A percentile compares a stretch with the other conserved stretches of the same genome.
Conservation (phyloP, 768 basidiomycete genomes). For the Saitozyma podzolica region DNA sequence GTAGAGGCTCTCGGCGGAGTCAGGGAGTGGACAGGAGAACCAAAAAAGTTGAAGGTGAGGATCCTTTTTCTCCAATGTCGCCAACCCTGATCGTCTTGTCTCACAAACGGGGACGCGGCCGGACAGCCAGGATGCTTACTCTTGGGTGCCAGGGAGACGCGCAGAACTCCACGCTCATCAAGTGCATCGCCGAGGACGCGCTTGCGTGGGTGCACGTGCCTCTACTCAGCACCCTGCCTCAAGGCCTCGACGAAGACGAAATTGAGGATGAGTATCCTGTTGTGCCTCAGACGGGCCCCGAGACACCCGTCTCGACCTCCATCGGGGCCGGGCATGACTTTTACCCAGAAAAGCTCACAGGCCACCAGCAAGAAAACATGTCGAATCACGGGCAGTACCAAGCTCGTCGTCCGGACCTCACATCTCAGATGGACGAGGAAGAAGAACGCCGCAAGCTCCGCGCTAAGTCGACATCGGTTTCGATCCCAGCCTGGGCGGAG, state of each 20-base stretch:
- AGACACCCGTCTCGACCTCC: neutral
- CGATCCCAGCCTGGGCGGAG: neutral
- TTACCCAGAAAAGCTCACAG: neutral
- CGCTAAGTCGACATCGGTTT: too few species aligned
- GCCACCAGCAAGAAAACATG: neutral
- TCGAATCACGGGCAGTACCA: too few species aligned
- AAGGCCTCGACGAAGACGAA: neutral
- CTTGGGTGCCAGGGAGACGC: constrained; percentile 30
- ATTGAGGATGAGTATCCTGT: neutral
- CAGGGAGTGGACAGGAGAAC: constrained; percentile 28
- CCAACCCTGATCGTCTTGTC: neutral
- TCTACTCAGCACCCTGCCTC: neutral
- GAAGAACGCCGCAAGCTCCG: too few species aligned
- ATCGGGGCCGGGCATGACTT: neutral
- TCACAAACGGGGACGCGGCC: too few species aligned
- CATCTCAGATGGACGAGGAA: too few species aligned
- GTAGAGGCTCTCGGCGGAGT: constrained; percentile 30
- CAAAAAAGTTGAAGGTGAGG: constrained; percentile 31
- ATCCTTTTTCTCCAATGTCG: neutral
- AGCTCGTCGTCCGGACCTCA: too few species aligned
- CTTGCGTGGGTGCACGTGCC: constrained; percentile 32
- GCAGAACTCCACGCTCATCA: constrained; percentile 27
- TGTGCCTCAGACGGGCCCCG: neutral
- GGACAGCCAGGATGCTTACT: neutral
- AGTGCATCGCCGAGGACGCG: constrained; percentile 24